Base-by-base conservation (phyloP, 495 filamentous ascomycete genomes). In the Tetracladium marchalianum region DNA sequence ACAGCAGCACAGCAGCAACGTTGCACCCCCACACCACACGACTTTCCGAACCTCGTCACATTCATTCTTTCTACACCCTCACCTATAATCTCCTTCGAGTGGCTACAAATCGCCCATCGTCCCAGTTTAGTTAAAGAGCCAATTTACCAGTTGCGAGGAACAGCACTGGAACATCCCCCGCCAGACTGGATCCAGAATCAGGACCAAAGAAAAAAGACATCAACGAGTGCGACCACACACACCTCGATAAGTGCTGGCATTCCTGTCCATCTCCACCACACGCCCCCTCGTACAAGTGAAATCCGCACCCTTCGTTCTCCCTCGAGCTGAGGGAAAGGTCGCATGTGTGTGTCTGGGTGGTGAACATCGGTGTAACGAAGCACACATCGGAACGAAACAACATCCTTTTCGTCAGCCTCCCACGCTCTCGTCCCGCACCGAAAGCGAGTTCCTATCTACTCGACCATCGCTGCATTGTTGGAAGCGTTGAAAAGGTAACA, bases 361-460 rank as follows among this genome's bases (percentile, higher is more conserved):
- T 51, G 55, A 54, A 49, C 45, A 47, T 3, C 22, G 35, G 54
- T 58, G 49, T 38, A 34, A 58, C 55, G 45, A 51, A 39, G 52
- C 51, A 54, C 48, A 51, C 51, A 58, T 48, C 51, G 50, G 54
- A 50, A 53, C 54, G 54, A 50, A 54, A 48, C 43, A 46, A 36
- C 54, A 57, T 47, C 47, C 54, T 27, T 58, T 54, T 54, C 50
- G 38, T 47, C 51, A 50, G 32, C 48, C 55, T 47, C 50, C 44
- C 51, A 51, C 47, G 54, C 50, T 49, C 49, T 41, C 46, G 38
- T 54, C 44, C 50, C 47, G 47, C 41, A 48, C 39, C 22, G 22
- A 27, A 27, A 27, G 22, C 7, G 7, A 27, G 7, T 24, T 34
- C 39, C 39, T 39, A 50, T 47, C 38, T 51, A 34, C 46, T 43